Evolutionary conservation across 345 rosid genomes (phyloP), one percentile per base, ranked within the genome.

Genomic region (Geranium rotundifolium): DNA sequence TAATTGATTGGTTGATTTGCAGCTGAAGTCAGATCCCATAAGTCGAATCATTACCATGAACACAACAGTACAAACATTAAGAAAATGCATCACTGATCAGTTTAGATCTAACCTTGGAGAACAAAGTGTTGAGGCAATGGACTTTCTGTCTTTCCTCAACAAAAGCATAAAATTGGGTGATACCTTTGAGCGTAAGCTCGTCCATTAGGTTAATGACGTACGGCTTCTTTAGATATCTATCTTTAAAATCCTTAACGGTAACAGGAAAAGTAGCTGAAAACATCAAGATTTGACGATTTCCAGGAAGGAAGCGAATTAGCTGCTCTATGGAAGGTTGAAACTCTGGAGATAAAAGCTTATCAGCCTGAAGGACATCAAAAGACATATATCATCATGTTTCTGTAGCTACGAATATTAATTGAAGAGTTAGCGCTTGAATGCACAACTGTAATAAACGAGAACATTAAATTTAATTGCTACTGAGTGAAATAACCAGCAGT

Each of bases 101-200:
- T 10, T 58, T 60, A 61, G 60, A 64, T 62, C 81, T 68, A 63
- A 95, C 99, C 99, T 95, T 95, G 3, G 97, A 88, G 85, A 95
- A 95, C 61, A 95, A 97, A 6, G 99, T 95, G 85, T 90, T 90
- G 41, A 95, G 87, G 76, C 99, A 95, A 80, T 95, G 99, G 67
- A 95, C 97, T 84, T 95, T 95, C 88, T 95, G 99, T 56, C 99
- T 85, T 79, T 95, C 99, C 79, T 95, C 99, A 72, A 95, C 99
- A 81, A 90, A 95, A 64, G 99, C 99, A 78, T 95, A 95, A 64
- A 6, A 95, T 67, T 95, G 99, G 0, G 97, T 90, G 73, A 95
- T 88, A 77, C 99, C 99, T 85, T 86, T 79, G 56, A 95, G 86
- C 1, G 99, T 90, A 66, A 95, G 97, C 76, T 95, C 97, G 76